phyloP scores from a whole-genome alignment of 2,329 filamentous ascomycete species.

The Fusarium vanettenii region DNA sequence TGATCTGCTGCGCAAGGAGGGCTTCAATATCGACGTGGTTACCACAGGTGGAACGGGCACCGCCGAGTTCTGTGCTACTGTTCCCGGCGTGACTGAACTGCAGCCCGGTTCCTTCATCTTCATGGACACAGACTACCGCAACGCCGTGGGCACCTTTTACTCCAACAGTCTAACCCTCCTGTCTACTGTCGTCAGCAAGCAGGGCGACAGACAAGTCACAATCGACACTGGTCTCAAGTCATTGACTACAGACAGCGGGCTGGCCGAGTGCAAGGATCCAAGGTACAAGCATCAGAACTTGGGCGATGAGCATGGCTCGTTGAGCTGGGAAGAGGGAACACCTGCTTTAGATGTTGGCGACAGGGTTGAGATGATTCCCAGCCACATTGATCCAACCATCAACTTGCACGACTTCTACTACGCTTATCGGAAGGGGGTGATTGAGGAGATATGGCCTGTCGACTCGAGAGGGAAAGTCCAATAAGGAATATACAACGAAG shows the following conservation, averaged over 20 bases:
- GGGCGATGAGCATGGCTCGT: constrained; percentile 30
- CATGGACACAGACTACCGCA: constrained; percentile 68
- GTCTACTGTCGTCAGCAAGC: constrained; percentile 24
- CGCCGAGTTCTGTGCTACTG: constrained; percentile 61
- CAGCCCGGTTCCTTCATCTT: constrained; percentile 67
- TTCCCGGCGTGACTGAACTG: constrained; percentile 63
- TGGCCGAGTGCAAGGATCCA: constrained; percentile 29
- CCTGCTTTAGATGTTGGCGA: constrained; percentile 14
- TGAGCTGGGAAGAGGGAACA: constrained; percentile 23
- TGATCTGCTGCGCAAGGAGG: neutral
- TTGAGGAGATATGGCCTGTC: constrained; percentile 33
- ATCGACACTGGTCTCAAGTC: constrained; percentile 33
- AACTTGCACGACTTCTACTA: constrained; percentile 37
- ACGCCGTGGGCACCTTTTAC: constrained; percentile 61
- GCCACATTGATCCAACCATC: constrained; percentile 35
- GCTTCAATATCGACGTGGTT: constrained; percentile 20
- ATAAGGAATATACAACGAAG: too few relatives aligned
- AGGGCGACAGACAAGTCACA: constrained; percentile 27
- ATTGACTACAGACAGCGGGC: constrained; percentile 30
- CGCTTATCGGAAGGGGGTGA: constrained; percentile 5
- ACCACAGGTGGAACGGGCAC: constrained; percentile 36
- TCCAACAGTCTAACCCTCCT: constrained; percentile 52
- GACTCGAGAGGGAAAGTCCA: constrained; percentile 35
- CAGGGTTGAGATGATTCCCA: constrained; percentile 33
- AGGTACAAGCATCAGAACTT: constrained; percentile 13